Evolutionary conservation across 164 flowering plant genomes (phyloP).

Genomic region (Magnolia kwangsiensis): DNA sequence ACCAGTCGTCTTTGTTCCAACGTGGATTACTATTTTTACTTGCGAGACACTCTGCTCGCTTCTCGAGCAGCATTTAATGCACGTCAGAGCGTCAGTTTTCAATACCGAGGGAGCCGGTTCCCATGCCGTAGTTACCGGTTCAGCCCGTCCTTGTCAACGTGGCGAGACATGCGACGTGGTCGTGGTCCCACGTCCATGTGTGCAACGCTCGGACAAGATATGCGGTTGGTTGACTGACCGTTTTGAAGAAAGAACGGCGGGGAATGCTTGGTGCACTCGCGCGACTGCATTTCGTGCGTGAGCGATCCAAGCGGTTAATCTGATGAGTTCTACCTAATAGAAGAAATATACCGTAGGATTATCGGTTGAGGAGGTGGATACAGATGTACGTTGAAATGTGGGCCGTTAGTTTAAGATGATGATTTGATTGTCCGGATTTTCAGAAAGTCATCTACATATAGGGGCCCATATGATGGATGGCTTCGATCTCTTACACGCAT

Average conservation of each 20-base stretch:
- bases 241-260: neutral
- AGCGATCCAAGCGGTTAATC: no score
- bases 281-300: no score
- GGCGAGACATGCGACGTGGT: neutral
- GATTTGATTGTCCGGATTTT: no score
- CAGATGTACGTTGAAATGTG: no score
- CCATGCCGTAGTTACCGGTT: neutral
- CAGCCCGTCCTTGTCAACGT: neutral
- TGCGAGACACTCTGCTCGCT: conserved; percentile 1
- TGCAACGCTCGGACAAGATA: no score
- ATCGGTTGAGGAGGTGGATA: no score
- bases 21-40: neutral
- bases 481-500: no score
- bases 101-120: conserved; percentile 8
- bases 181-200: neutral
- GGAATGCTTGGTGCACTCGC: neutral
- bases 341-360: no score
- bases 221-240: neutral
- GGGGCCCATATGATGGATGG: no score
- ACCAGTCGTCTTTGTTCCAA: neutral
- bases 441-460: no score
- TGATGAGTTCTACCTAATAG: no score
- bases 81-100: conserved; percentile 6
- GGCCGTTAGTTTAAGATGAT: no score
- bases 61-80: conserved; percentile 11